phyloP scores from a whole-genome alignment of 225 moss, liverwort and hornwort genomes.

The Rhytidiadelphus loreus region DNA sequence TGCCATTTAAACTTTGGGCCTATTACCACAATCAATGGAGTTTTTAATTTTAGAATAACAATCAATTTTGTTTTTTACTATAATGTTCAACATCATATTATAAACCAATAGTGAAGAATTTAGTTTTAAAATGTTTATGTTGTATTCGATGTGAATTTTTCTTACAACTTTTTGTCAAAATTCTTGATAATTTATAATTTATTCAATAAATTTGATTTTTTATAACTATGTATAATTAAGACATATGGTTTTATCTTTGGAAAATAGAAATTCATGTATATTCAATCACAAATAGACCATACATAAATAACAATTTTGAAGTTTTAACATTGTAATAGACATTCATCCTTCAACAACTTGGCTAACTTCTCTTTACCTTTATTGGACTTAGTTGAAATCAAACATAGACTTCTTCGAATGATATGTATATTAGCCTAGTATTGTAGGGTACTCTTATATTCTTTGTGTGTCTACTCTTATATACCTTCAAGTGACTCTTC shows the following conservation, averaged over 20 bases:
- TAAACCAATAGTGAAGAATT: neutral
- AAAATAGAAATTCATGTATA: neutral
- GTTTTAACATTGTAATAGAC: neutral
- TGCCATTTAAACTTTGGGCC: neutral
- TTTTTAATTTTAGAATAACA: neutral
- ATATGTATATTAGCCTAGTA: neutral
- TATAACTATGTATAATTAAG: neutral
- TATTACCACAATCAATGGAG: neutral
- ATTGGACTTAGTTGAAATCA: no score
- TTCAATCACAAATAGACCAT: neutral
- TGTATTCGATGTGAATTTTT: neutral
- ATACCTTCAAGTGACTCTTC: neutral
- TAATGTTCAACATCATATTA: neutral
- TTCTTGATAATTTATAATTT: neutral
- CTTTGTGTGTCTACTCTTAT: neutral
- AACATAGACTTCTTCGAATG: neutral
- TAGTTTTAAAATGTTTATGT: fast-evolving
- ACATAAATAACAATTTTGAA: neutral
- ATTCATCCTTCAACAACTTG: neutral
- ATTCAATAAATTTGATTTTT: neutral
- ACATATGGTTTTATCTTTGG: neutral
- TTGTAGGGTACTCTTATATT: neutral
- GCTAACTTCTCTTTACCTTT: no score
- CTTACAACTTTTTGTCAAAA: no score
- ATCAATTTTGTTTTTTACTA: neutral